Percentiles rank a stretch among this genome's conserved stretches.
Conservation (phyloP, 495 filamentous ascomycete species). For the Penicillium coprophilum region DNA sequence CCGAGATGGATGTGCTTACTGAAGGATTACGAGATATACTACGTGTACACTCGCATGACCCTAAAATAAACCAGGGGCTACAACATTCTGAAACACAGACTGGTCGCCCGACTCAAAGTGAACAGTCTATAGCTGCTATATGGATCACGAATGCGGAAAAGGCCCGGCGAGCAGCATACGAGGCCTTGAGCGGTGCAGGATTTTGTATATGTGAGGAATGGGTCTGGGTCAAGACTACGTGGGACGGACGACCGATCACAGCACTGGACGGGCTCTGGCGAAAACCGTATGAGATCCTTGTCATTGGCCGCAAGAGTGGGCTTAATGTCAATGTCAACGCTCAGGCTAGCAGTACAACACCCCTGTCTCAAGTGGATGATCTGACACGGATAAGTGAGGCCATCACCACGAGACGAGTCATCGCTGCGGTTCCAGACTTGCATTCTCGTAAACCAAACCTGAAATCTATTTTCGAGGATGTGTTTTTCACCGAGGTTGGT, state of each 20-base stretch:
- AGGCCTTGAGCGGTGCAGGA: conserved; percentile 60
- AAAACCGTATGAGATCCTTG: conserved; percentile 82
- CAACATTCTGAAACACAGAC: not conserved
- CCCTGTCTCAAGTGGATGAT: conserved; percentile 2
- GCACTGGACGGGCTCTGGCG: conserved; percentile 69
- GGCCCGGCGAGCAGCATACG: conserved; percentile 57
- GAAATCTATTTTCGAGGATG: conserved; percentile 53
- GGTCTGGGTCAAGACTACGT: conserved; percentile 87
- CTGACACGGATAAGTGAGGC: conserved; percentile 13
- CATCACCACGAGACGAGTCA: conserved; percentile 51
- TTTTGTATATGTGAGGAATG: conserved; percentile 75
- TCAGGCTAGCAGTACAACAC: not conserved
- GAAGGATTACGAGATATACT: conserved; percentile 32
- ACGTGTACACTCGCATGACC: conserved; percentile 24
- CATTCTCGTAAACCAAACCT: conserved; percentile 88
- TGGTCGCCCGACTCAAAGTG: conserved; percentile 11
- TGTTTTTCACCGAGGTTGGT: conserved; percentile 35
- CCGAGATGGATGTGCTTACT: conserved; percentile 33
- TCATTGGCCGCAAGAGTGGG: conserved; percentile 54
- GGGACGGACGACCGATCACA: conserved; percentile 65
- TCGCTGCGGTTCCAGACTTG: conserved; percentile 81
- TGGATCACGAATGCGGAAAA: conserved; percentile 86
- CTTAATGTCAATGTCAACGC: not conserved
- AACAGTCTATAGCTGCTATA: conserved; percentile 52
- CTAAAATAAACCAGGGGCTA: not conserved